Evolutionary conservation across 2,329 filamentous ascomycete genomes (phyloP), one percentile per base, ranked within the genome.

Genomic region (Fusarium devonianum): DNA sequence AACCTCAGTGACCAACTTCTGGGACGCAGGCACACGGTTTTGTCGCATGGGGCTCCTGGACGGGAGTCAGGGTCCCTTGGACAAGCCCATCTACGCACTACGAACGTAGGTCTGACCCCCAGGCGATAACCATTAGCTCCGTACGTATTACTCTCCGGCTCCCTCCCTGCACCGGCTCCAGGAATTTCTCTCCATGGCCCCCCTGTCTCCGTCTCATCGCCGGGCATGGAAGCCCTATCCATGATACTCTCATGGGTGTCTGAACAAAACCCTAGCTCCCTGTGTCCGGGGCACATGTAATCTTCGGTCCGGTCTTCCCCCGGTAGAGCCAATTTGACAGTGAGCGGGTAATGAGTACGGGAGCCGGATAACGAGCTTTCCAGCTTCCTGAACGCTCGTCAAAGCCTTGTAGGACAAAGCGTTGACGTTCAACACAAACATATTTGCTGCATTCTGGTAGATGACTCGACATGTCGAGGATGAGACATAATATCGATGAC

Each of bases 1-100:
- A 61, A 65, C 60, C 62, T 66, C 60, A 60, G 65, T 66, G 55
- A 65, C 64, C 50, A 53, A 63, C 49, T 58, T 56, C 60, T 67
- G 65, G 65, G 65, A 65, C 63, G 45, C 52, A 58, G 61, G 60
- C 63, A 66, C 63, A 53, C 54, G 52, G 51, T 63, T 60, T 54
- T 48, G 55, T 28, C 42, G 51, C 49, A 57, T 48, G 55, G 54
- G 61, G 51, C 46, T 44, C 58, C 50, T 51, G 40, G 38, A 34
- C 17, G 45, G 49, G 48, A 59, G 51, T 56, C 54, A 59, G 51
- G 58, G 54, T 36, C 58, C 51, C 60, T n/a, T 46, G 36, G 48
- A 35, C 50, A 49, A 51, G 48, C 51, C 58, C 45, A 21, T 55
- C 43, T 32, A 44, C 38, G 39, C 45, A n/a, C n/a, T n/a, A n/a